These are phyloP conservation scores for Pseudogymnoascus sp. DNA, from an alignment of 2,329 filamentous ascomycete genomes.

Conservation along the genomic window DNA sequence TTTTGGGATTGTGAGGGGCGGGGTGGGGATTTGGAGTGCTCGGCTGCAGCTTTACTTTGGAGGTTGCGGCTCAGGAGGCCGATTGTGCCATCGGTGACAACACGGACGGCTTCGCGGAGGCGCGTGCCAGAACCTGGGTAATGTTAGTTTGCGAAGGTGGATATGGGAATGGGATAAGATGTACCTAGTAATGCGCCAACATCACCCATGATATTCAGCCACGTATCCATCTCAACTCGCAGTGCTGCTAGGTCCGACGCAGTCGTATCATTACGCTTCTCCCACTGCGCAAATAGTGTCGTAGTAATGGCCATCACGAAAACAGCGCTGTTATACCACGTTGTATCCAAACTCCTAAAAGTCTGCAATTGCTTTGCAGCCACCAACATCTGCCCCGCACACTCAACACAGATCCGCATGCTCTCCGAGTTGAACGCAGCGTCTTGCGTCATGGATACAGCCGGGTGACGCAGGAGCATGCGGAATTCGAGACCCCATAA, in stretches of 20 bases:
- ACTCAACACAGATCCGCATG: conserved; percentile 57
- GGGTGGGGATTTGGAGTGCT: background rate
- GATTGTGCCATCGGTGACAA: conserved; percentile 40
- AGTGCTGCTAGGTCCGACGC: conserved; percentile 51
- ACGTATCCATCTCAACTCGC: conserved; percentile 58
- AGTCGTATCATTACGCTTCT: conserved; percentile 53
- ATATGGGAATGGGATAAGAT: conserved; percentile 20
- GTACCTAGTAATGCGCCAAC: conserved; percentile 59
- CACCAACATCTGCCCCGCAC: conserved; percentile 54
- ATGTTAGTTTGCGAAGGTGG: conserved; percentile 5
- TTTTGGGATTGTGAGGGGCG: background rate
- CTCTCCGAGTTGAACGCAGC: conserved; percentile 51
- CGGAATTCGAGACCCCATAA: conserved; percentile 49
- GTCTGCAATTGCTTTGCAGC: conserved; percentile 51
- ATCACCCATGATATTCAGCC: conserved; percentile 60
- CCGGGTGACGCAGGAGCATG: conserved; percentile 53
- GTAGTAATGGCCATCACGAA: conserved; percentile 69
- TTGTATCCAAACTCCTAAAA: conserved; percentile 64
- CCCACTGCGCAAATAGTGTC: conserved; percentile 59
- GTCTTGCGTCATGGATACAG: conserved; percentile 47
- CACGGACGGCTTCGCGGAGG: conserved; percentile 39
- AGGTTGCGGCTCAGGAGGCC: conserved; percentile 35
- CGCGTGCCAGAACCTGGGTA: conserved; percentile 37
- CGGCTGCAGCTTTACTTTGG: conserved; percentile 26
- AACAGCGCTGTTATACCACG: conserved; percentile 66